A percentile compares a stretch with the other conserved stretches of the same genome.
These are phyloP conservation scores for Blastocystis sp. DNA, from an alignment of 352 stramenopile genomes.

Conservation along the genomic window DNA sequence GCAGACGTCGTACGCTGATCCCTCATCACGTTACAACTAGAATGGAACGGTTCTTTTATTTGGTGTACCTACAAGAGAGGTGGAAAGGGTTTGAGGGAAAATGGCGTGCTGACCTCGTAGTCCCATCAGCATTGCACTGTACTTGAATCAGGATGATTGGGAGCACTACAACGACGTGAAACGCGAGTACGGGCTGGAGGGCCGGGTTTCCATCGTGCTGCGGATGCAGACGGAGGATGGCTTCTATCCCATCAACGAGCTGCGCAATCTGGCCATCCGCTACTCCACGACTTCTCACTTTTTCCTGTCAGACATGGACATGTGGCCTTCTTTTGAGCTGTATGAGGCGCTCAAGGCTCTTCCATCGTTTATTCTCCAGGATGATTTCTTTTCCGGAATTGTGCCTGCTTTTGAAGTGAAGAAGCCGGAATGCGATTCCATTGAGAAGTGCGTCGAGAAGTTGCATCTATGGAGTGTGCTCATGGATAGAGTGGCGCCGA, in stretches of 20 bases:
- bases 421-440: background rate
- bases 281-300: background rate
- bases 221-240: background rate
- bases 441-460: slow-evolving; percentile 6
- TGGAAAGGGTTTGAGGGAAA: background rate
- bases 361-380: background rate
- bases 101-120: background rate
- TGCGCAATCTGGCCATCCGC: background rate
- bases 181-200: background rate
- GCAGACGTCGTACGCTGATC: background rate
- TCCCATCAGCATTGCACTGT: slow-evolving; percentile 23
- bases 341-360: slow-evolving; percentile 9
- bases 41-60: slow-evolving; percentile 26
- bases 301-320: slow-evolving; percentile 49
- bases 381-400: slow-evolving; percentile 23
- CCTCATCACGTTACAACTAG: background rate
- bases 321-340: slow-evolving; percentile 18
- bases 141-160: slow-evolving; percentile 5
- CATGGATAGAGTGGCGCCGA: background rate
- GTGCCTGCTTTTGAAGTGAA: slow-evolving; percentile 20
- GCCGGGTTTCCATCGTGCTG: slow-evolving; percentile 8
- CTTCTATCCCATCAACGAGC: slow-evolving; percentile 18
- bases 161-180: background rate
- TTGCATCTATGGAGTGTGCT: background rate
- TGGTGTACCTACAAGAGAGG: background rate